Evolutionary conservation across 2,329 filamentous ascomycete species (phyloP).

Genomic region (Phoma sp.): DNA sequence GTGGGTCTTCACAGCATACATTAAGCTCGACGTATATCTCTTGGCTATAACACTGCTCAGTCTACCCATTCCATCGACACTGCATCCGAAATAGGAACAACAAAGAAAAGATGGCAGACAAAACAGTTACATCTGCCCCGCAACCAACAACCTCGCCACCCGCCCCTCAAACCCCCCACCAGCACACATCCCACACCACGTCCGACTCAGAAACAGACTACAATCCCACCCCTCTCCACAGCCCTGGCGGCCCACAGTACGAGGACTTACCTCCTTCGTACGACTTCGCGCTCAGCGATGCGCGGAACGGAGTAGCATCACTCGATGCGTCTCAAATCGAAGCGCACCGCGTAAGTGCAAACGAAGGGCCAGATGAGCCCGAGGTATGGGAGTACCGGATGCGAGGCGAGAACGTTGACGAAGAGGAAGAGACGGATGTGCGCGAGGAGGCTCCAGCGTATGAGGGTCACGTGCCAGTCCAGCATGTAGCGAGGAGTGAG

Average conservation of each 20-base stretch:
- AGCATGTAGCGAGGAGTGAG: conserved; percentile 28
- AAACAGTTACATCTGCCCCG: no score
- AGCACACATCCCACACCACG: no score
- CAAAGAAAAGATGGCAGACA: no score
- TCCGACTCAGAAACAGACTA: no score
- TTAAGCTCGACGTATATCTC: no score
- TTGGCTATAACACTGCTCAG: no score
- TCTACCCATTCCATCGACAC: no score
- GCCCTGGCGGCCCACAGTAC: conserved; percentile 35
- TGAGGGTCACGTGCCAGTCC: conserved; percentile 31
- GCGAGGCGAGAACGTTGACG: conserved; percentile 22
- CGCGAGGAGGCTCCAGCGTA: conserved; percentile 29
- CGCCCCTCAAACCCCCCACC: no score
- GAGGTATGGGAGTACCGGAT: conserved; percentile 36
- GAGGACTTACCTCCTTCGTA: conserved; percentile 48
- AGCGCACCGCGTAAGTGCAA: conserved; percentile 30
- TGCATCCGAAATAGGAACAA: no score
- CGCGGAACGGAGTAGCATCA: conserved; percentile 32
- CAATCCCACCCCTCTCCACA: no score
- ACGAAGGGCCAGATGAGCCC: conserved; percentile 29
- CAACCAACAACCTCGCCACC: no score
- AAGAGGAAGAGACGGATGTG: conserved; percentile 12
- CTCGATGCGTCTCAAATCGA: conserved; percentile 38
- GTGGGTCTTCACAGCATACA: no score
- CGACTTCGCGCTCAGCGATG: conserved; percentile 43